Conservation (phyloP, 306 rosid genomes). For the Castanea crenata region DNA sequence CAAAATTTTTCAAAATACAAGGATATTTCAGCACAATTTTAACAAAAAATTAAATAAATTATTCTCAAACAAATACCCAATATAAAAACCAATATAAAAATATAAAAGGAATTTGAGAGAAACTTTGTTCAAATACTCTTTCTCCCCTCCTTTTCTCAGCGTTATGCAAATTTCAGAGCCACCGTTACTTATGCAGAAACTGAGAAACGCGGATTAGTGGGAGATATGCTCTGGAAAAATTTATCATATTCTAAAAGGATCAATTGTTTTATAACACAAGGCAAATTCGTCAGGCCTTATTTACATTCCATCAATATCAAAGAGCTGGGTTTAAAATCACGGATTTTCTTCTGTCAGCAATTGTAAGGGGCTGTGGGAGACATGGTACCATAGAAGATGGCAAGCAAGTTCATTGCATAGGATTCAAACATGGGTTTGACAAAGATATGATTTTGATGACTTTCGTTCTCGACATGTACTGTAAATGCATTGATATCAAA, state of each 20-base stretch:
- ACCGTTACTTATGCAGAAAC: not conserved
- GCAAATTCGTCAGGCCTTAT: constrained; percentile 21
- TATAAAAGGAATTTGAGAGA: too few species aligned
- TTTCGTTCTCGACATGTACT: not conserved
- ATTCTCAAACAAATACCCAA: too few species aligned
- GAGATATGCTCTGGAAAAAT: too few species aligned
- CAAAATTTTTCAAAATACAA: too few species aligned
- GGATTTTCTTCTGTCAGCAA: constrained; percentile 30
- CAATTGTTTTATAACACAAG: not conserved
- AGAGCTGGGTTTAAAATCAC: constrained; percentile 13
- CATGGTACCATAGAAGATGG: constrained; percentile 16
- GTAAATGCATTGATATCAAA: constrained; percentile 10
- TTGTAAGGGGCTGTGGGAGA: constrained; percentile 24
- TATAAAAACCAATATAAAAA: too few species aligned
- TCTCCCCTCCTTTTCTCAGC: not conserved
- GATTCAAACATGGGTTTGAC: constrained; percentile 27
- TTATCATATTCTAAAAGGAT: too few species aligned
- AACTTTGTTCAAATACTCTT: too few species aligned
- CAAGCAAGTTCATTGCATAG: constrained; percentile 21
- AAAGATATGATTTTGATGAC: constrained; percentile 6
- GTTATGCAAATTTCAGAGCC: too few species aligned
- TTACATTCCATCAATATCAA: constrained; percentile 12
- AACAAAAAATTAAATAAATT: too few species aligned
- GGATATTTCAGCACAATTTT: too few species aligned
- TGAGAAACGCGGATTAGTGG: too few species aligned